A percentile compares a stretch with the other conserved stretches of the same genome.
Evolutionary conservation across 2,329 filamentous ascomycete species (phyloP).

Genomic region (Phialemoniopsis sp.): DNA sequence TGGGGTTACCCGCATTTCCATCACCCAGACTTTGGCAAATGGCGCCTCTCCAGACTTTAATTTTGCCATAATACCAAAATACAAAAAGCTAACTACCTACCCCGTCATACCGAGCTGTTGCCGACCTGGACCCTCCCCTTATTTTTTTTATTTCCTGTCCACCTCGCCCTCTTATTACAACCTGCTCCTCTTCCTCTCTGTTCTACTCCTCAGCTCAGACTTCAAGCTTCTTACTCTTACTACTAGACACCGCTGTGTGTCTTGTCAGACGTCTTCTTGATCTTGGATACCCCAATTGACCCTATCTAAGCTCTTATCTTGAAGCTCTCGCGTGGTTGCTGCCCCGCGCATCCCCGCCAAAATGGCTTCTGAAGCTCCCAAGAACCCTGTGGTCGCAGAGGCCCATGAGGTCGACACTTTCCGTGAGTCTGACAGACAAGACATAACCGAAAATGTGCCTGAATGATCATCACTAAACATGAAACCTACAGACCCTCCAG

Average conservation of each 20-base stretch:
- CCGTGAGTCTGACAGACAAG: slow-evolving; percentile 39
- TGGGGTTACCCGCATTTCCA: no score
- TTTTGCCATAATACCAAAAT: no score
- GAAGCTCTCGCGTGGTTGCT: no score
- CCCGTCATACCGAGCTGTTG: no score
- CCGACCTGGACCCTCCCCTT: no score
- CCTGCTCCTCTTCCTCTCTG: not conserved
- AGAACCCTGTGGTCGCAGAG: slow-evolving; percentile 63
- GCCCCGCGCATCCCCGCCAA: slow-evolving; percentile 8
- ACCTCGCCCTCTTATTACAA: not conserved
- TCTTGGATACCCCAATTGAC: not conserved
- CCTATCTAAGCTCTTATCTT: not conserved
- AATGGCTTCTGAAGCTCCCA: slow-evolving; percentile 43
- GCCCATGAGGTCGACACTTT: slow-evolving; percentile 74
- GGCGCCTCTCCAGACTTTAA: no score
- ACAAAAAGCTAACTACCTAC: no score
- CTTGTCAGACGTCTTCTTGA: no score
- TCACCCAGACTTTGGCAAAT: no score
- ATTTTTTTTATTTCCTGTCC: not conserved
- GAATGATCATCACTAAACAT: slow-evolving; percentile 14
- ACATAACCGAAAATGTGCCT: not conserved
- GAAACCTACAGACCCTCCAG: slow-evolving; percentile 48
- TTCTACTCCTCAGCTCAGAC: not conserved
- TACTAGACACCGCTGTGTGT: not conserved
- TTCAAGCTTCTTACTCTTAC: not conserved